These are phyloP conservation scores for Hypomontagnella submonticulosa DNA, from an alignment of 495 filamentous ascomycete genomes.

Conservation along the genomic window DNA sequence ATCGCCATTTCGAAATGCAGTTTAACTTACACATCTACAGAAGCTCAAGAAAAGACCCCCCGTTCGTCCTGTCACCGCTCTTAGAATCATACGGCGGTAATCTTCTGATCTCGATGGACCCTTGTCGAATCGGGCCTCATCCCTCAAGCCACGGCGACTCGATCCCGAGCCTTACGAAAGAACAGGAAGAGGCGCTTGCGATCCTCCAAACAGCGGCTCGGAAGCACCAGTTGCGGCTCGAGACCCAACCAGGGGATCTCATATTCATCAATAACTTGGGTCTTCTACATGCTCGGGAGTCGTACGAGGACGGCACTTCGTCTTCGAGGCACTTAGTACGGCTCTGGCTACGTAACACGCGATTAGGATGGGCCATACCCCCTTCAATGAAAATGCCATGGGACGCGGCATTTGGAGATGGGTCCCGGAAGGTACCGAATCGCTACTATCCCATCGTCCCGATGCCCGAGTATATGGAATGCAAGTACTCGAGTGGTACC, in stretches of 20 bases:
- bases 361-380: conserved; percentile 55
- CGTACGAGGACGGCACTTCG: conserved; percentile 54
- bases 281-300: conserved; percentile 66
- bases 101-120: conserved; percentile 55
- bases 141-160: conserved; percentile 37
- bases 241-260: conserved; percentile 68
- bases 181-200: conserved; percentile 52
- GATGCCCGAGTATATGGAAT: conserved; percentile 52
- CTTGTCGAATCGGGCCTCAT: conserved; percentile 57
- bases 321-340: conserved; percentile 62
- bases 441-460: conserved; percentile 52
- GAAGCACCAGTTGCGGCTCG: conserved; percentile 52
- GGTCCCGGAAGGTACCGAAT: conserved; percentile 33
- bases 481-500: conserved; percentile 58
- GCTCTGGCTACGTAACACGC: conserved; percentile 61
- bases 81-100: conserved; percentile 49
- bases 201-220: conserved; percentile 48
- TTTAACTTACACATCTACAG: conserved; percentile 2
- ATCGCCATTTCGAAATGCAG: background rate
- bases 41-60: conserved; percentile 51
- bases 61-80: conserved; percentile 53
- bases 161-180: conserved; percentile 48
- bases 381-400: conserved; percentile 55
- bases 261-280: conserved; percentile 72
- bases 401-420: conserved; percentile 55